Evolutionary conservation across 805 yeast genomes (phyloP), one percentile per base, ranked within the genome.

Genomic region (Hanseniaspora jakobsenii): DNA sequence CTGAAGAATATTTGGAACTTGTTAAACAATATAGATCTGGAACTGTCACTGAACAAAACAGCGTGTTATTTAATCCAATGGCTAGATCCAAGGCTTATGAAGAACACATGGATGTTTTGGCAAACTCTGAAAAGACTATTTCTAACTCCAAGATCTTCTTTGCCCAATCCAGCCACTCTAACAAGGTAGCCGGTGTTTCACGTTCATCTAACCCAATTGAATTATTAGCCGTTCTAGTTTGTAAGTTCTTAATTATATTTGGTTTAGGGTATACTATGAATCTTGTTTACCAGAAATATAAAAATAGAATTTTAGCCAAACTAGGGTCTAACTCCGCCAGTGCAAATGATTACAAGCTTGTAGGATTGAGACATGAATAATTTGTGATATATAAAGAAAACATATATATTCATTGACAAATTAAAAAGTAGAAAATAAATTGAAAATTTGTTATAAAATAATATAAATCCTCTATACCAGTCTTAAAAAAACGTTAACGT

Each of bases 21-120:
- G 48, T 55, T n/a, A 48, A 47, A 18, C 51, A 53, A n/a, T 61
- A 50, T 47, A 51, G 53, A 40, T 48, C 51, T 13, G 65, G 65
- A 34, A 57, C 55, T 34, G 22, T 32, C 10, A 39, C 24, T 29
- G 45, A 46, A 35, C 6, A 18, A 8, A 46, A 46, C 32, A 35
- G 41, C 27, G 23, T 46, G 37, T 19, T 21, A 2, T 46, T 21
- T 23, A 36, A 46, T 26, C 48, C 48, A 21, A 32, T 32, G 38
- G 2, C 14, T 9, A 36, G 38, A 35, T 32, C 40, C 19, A 21
- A 32, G 8, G 13, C 19, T 14, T 44, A 27, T 16, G 42, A 44
- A 21, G 34, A 31, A 18, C 36, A 38, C 32, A 38, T 29, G 38
- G 44, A 44, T n/a, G 8, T 32, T 8, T 21, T 42, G 9, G 18